phyloP scores from a whole-genome alignment of 192 early-diverging fungal species.

The Coemansia sp. region DNA sequence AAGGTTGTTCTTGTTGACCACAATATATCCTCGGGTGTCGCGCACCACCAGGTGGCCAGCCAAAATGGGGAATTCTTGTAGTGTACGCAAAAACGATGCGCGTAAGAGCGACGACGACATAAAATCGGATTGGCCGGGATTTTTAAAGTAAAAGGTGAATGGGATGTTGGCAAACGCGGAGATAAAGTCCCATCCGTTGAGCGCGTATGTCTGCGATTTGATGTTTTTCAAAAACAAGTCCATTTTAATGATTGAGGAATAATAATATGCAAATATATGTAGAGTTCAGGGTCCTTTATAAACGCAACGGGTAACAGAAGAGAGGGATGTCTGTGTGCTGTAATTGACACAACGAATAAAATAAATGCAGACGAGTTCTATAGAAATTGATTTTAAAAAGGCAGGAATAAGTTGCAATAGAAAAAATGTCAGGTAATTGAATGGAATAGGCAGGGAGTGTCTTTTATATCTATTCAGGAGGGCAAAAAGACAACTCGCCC shows the following conservation, averaged over 20 bases:
- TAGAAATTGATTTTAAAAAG: too few relatives aligned
- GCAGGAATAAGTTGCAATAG: too few relatives aligned
- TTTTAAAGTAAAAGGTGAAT: slow-evolving; percentile 34
- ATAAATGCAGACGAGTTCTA: slow-evolving; percentile 2
- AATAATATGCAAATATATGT: background rate
- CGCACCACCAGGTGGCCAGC: slow-evolving; percentile 21
- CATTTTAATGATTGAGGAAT: background rate
- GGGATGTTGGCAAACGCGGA: slow-evolving; percentile 44
- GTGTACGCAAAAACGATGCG: slow-evolving; percentile 28
- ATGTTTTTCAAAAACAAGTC: slow-evolving; percentile 15
- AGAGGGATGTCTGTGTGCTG: too few relatives aligned
- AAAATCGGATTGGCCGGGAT: slow-evolving; percentile 14
- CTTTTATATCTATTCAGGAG: background rate
- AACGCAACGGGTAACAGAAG: too few relatives aligned
- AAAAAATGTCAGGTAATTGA: background rate
- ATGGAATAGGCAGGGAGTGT: background rate
- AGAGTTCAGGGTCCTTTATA: too few relatives aligned
- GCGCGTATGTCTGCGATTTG: slow-evolving; percentile 21
- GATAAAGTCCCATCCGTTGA: slow-evolving; percentile 39
- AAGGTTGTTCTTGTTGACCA: slow-evolving; percentile 30
- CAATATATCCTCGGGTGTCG: slow-evolving; percentile 13
- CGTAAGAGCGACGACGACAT: slow-evolving; percentile 32
- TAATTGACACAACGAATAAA: background rate
- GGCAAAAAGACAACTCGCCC: too few relatives aligned
- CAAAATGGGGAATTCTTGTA: slow-evolving; percentile 39